Base-by-base conservation (phyloP, 192 early-diverging fungal genomes). In the Mycoemilia scoparia region DNA sequence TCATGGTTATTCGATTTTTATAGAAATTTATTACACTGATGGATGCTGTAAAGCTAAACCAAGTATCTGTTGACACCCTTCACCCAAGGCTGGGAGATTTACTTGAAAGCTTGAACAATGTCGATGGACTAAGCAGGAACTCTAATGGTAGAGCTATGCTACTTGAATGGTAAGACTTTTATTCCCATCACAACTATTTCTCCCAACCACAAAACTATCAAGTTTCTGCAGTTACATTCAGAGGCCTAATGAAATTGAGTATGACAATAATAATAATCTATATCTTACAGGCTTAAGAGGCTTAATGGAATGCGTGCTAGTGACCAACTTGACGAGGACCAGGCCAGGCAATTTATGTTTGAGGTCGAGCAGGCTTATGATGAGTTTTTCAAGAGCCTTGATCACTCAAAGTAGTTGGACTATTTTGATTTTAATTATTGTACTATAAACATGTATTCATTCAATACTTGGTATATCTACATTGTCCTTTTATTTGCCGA, bases 241-340 rank as follows among this genome's bases (percentile, higher is more conserved):
- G n/a, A n/a, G n/a, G n/a, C n/a, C n/a, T n/a, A n/a, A n/a, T n/a
- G n/a, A 28, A 28, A 28, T 11, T 11, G 11, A 28, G n/a, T 28
- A 28, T n/a, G n/a, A n/a, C n/a, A n/a, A n/a, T n/a, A n/a, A n/a
- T n/a, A n/a, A n/a, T n/a, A n/a, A n/a, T n/a, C 13, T 34, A 28
- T 8, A 13, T 16, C 22, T 43, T 46, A n/a, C n/a, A n/a, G n/a
- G 79, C 57, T 96, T 8, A 87, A 93, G 21, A 71, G 66, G 7
- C 42, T 93, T 20, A 88, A 97, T 51, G 58, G 73, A 13, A 87
- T 93, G 85, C 90, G 84, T 59, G 92, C 92, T 2, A 81, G 74
- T 29, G 87, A 93, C 21, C 74, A 78, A 50, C 60, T 97, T 5
- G 66, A 65, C 12, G 70, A 73, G 16, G 82, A 89, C 17, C 87